Evolutionary conservation across 2,329 filamentous ascomycete genomes (phyloP).

Genomic region (Claviceps fusiformis): DNA sequence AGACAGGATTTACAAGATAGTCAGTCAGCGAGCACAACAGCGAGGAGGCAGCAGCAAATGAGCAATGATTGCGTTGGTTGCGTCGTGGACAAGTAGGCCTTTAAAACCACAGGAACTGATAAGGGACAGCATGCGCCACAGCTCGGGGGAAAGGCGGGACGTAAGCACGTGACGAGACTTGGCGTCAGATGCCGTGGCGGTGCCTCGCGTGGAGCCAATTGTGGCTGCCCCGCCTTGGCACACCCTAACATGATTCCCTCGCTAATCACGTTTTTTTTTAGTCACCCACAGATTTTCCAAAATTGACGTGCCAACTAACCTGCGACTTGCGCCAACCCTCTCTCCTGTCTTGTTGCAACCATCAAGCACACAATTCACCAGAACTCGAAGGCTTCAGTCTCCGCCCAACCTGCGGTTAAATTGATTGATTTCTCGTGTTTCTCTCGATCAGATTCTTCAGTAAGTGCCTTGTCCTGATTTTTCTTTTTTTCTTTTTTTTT

Average conservation of each 20-base stretch:
- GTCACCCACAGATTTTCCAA: conserved; percentile 20
- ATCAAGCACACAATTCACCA: conserved; percentile 23
- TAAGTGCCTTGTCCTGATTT: conserved; percentile 18
- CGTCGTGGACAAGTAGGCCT: neutral
- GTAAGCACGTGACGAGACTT: neutral
- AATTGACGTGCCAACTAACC: conserved; percentile 16
- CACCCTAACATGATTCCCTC: conserved; percentile 14
- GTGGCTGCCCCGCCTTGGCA: neutral
- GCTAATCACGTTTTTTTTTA: conserved; percentile 16
- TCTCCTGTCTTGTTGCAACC: conserved; percentile 11
- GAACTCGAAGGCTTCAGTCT: conserved; percentile 99
- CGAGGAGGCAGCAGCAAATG: neutral
- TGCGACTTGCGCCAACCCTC: conserved; percentile 15
- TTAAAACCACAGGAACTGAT: neutral
- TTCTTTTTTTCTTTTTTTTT: neutral
- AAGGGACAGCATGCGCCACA: conserved; percentile 2
- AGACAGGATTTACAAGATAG: neutral
- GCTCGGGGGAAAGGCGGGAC: neutral
- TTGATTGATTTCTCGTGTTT: conserved; percentile 97
- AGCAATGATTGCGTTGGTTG: neutral
- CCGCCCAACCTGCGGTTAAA: conserved; percentile 97
- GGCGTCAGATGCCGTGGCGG: conserved; percentile 3
- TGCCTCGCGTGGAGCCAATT: neutral
- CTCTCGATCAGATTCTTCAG: conserved; percentile 18
- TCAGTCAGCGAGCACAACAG: neutral